Conservation (phyloP, 75 land plant genomes). For the Selaginella moellendorffii region DNA sequence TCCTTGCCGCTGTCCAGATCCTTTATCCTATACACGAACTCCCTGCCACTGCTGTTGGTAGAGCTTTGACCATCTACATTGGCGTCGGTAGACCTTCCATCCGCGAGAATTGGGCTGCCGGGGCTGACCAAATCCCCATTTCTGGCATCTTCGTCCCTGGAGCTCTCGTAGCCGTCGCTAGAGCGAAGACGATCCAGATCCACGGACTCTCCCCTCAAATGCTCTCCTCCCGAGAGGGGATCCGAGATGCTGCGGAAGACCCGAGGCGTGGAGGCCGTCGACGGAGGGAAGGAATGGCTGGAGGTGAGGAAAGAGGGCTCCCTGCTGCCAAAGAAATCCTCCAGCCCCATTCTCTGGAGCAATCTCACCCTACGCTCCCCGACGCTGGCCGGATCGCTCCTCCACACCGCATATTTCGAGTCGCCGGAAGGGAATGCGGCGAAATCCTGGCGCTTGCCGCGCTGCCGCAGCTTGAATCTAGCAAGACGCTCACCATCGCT, state of each 20-base stretch:
- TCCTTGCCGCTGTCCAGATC: conserved; percentile 51
- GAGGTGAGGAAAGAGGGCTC: not conserved
- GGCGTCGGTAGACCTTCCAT: not conserved
- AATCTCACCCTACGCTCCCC: conserved; percentile 62
- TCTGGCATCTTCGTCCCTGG: conserved; percentile 5
- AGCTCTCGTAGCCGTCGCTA: not conserved
- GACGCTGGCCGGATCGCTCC: conserved; percentile 50
- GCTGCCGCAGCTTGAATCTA: not conserved
- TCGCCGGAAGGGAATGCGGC: conserved; percentile 10
- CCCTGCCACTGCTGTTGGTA: conserved; percentile 7
- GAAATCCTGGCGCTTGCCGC: conserved; percentile 14
- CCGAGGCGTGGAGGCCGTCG: not conserved
- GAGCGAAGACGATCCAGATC: conserved; percentile 20
- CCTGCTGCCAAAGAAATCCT: not conserved
- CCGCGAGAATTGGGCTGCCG: conserved; percentile 6
- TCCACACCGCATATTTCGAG: conserved; percentile 61
- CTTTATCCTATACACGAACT: conserved; percentile 22
- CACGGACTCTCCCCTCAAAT: not conserved
- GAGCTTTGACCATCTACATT: too few species aligned
- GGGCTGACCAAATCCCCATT: conserved; percentile 8
- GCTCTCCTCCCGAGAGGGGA: not conserved
- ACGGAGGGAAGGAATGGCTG: not conserved
- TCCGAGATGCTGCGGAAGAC: not conserved
- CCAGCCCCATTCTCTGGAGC: conserved; percentile 50
- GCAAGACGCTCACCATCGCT: conserved; percentile 12